A percentile compares a stretch with the other conserved stretches of the same genome.
These are phyloP conservation scores for Anisogramma anomala DNA, from an alignment of 2,329 filamentous ascomycete species.

Conservation along the genomic window DNA sequence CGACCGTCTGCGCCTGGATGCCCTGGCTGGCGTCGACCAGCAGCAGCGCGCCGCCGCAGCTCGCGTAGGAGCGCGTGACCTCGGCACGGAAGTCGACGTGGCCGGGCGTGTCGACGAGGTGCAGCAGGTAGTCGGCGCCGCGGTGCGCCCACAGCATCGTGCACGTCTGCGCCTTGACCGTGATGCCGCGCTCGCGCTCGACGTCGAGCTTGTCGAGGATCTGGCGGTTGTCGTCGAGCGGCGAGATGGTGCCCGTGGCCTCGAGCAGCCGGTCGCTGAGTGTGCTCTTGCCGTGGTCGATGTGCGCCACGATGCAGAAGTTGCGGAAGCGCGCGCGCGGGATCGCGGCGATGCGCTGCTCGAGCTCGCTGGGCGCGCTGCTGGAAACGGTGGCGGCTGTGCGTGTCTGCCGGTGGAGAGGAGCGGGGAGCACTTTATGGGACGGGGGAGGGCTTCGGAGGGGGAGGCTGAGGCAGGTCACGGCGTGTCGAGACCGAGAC, in stretches of 20 bases:
- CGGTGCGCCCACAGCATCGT: constrained; percentile 90
- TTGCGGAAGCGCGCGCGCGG: constrained; percentile 76
- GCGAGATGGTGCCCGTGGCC: constrained; percentile 81
- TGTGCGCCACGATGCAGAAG: constrained; percentile 97
- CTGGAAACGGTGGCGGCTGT: constrained; percentile 13
- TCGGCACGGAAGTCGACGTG: constrained; percentile 97
- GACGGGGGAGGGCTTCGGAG: neutral
- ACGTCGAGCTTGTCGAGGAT: constrained; percentile 95
- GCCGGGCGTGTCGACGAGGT: constrained; percentile 91
- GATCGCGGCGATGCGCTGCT: constrained; percentile 57
- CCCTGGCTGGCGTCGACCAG: constrained; percentile 95
- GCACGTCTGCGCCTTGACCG: constrained; percentile 97
- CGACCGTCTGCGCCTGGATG: constrained; percentile 93
- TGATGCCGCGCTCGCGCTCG: constrained; percentile 90
- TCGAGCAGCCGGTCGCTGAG: constrained; percentile 87
- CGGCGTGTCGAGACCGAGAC: neutral
- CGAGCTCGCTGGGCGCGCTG: constrained; percentile 29
- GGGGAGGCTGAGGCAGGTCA: neutral
- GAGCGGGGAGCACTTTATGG: too few relatives aligned
- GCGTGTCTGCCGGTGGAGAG: neutral
- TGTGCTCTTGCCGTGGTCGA: constrained; percentile 97
- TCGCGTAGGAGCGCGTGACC: constrained; percentile 90
- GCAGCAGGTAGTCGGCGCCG: constrained; percentile 80
- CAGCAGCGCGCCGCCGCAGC: constrained; percentile 82
- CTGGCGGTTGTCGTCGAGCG: constrained; percentile 77